These are phyloP conservation scores for Clitocybe nebularis DNA, from an alignment of 1,284 basidiomycete genomes.

Conservation along the genomic window DNA sequence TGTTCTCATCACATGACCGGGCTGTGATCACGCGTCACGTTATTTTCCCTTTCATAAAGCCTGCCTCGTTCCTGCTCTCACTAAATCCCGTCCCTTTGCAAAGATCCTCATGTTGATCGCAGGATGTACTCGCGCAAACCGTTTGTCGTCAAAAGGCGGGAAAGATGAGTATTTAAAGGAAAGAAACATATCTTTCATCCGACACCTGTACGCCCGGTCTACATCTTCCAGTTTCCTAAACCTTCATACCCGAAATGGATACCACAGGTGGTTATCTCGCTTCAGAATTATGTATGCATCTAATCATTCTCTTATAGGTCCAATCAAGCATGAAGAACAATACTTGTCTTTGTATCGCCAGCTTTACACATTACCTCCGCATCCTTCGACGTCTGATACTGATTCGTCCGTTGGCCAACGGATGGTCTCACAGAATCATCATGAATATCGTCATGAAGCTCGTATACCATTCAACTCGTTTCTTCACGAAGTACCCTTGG, in stretches of 20 bases:
- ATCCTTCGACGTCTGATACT: slow-evolving; percentile 1
- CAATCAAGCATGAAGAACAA: slow-evolving; percentile 17
- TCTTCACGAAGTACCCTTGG: slow-evolving; percentile 6
- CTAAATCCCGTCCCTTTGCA: slow-evolving; percentile 13
- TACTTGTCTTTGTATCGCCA: slow-evolving; percentile 1
- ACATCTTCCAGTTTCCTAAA: background rate
- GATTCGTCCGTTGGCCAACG: slow-evolving; percentile 2
- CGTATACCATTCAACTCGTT: background rate
- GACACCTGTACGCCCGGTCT: background rate
- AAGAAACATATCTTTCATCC: slow-evolving; percentile 9
- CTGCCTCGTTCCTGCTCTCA: slow-evolving; percentile 16
- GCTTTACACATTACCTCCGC: slow-evolving; percentile 8
- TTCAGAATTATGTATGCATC: background rate
- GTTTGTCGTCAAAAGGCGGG: slow-evolving; percentile 13
- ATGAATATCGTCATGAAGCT: background rate
- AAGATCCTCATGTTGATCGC: slow-evolving; percentile 20
- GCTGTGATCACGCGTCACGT: slow-evolving; percentile 5
- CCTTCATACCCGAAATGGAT: slow-evolving; percentile 7
- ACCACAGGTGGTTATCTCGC: slow-evolving; percentile 5
- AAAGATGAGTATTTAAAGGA: slow-evolving; percentile 14
- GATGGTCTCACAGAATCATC: background rate
- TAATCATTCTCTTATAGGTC: slow-evolving; percentile 2
- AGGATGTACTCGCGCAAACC: slow-evolving; percentile 4
- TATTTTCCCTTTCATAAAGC: slow-evolving; percentile 12
- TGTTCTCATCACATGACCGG: slow-evolving; percentile 29